A percentile compares a stretch with the other conserved stretches of the same genome.
Evolutionary conservation across 495 filamentous ascomycete species (phyloP).

Genomic region (Hypoxylon trugodes): DNA sequence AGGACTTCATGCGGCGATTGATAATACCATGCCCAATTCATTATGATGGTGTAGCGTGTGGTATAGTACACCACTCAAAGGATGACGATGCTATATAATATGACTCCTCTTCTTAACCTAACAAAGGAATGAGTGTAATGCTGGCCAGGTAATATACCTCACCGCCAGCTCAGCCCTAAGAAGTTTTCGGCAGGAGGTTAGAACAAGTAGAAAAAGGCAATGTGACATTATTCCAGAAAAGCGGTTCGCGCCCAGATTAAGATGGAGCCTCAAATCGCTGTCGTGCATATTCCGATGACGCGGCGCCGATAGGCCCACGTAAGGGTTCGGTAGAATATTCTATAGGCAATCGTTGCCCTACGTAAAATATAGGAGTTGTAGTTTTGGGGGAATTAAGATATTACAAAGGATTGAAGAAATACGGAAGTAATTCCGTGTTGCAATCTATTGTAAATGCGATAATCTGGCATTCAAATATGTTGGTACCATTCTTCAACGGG

Average conservation of each 20-base stretch:
- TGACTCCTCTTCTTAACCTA: background rate
- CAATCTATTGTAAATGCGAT: too few species aligned
- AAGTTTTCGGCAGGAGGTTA: background rate
- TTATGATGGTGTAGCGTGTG: background rate
- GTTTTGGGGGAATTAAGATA: too few species aligned
- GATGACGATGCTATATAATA: background rate
- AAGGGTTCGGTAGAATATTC: slow-evolving; percentile 10
- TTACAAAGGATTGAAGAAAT: too few species aligned
- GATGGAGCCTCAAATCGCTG: slow-evolving; percentile 31
- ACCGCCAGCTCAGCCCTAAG: slow-evolving; percentile 18
- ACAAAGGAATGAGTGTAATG: background rate
- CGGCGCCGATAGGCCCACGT: slow-evolving; percentile 29
- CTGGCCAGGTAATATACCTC: too few species aligned
- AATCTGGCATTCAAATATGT: too few species aligned
- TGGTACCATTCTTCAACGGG: too few species aligned
- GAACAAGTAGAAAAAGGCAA: background rate
- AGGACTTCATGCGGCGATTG: background rate
- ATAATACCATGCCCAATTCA: background rate
- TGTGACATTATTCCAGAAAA: slow-evolving; percentile 17
- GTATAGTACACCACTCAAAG: background rate
- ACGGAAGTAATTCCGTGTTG: too few species aligned
- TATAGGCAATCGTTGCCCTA: slow-evolving; percentile 3
- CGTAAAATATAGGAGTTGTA: too few species aligned
- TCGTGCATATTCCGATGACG: slow-evolving; percentile 24
- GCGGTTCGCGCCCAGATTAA: slow-evolving; percentile 1